phyloP scores from a whole-genome alignment of 2,329 filamentous ascomycete genomes.

The Akanthomyces dipterigenus region DNA sequence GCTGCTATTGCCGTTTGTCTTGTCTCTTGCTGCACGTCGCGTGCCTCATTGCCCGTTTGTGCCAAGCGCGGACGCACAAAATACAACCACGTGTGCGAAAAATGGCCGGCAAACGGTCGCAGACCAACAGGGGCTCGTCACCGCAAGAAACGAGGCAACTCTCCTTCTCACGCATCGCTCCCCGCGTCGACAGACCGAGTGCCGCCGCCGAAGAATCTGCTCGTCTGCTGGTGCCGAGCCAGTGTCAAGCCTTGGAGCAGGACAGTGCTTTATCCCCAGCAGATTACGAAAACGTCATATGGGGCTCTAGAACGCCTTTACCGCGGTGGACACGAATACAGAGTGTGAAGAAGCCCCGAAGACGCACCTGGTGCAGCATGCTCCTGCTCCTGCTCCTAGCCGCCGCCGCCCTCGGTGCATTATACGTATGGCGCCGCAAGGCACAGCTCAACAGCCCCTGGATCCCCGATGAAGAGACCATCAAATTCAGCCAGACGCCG shows the following conservation, averaged over 20 bases:
- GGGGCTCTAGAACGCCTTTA: neutral
- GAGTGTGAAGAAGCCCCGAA: neutral
- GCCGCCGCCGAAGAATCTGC: neutral
- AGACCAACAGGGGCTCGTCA: neutral
- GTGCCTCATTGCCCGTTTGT: slow-evolving; percentile 10
- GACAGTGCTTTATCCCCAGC: neutral
- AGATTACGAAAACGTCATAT: neutral
- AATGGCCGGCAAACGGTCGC: neutral
- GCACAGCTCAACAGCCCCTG: slow-evolving; percentile 38
- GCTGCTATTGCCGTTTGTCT: neutral
- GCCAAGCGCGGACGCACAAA: neutral
- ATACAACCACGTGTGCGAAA: neutral
- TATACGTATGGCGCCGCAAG: slow-evolving; percentile 40
- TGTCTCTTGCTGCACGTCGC: neutral
- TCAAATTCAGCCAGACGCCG: slow-evolving; percentile 41
- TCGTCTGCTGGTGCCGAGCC: neutral
- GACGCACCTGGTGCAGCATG: neutral
- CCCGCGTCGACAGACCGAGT: neutral
- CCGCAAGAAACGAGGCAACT: neutral
- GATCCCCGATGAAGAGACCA: slow-evolving; percentile 41
- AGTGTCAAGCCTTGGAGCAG: neutral
- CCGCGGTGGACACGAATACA: neutral
- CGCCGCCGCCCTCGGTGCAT: neutral
- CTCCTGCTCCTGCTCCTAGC: neutral
- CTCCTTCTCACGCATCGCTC: neutral